A percentile compares a stretch with the other conserved stretches of the same genome.
Conservation (phyloP, 495 filamentous ascomycete genomes). For the Cercophora newfieldiana region DNA sequence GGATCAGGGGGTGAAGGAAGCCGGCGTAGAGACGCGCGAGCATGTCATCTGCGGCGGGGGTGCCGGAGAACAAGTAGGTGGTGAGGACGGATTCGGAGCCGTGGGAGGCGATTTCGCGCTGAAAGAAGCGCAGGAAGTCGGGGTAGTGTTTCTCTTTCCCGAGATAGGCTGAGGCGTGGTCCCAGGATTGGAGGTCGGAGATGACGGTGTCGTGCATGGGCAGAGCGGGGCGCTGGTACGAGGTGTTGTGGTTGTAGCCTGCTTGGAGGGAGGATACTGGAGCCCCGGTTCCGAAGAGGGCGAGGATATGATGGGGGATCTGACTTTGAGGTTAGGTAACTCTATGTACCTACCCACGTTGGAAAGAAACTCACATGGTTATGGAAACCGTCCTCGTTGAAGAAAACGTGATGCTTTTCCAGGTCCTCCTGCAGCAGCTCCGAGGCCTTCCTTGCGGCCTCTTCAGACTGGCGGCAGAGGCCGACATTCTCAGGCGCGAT, state of each 20-base stretch:
- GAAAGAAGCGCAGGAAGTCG: conserved; percentile 72
- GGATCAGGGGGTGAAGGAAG: conserved; percentile 79
- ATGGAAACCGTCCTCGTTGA: conserved; percentile 67
- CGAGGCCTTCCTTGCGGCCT: conserved; percentile 59
- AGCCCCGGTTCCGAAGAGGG: conserved; percentile 75
- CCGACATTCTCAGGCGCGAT: conserved; percentile 59
- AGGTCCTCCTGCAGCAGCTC: conserved; percentile 74
- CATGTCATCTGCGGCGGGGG: conserved; percentile 8
- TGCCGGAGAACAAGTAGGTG: conserved; percentile 67
- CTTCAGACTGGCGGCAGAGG: conserved; percentile 57
- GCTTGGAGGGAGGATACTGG: conserved; percentile 53
- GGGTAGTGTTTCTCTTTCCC: conserved; percentile 57
- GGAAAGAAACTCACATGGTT: conserved; percentile 47
- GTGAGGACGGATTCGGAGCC: conserved; percentile 60
- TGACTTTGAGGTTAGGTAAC: conserved; percentile 32
- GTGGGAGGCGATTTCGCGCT: conserved; percentile 63
- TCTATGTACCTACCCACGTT: too few relatives aligned
- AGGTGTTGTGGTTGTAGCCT: conserved; percentile 58
- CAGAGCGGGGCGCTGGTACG: conserved; percentile 58
- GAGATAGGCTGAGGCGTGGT: conserved; percentile 50
- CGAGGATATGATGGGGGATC: conserved; percentile 73
- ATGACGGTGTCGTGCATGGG: conserved; percentile 46
- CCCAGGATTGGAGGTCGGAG: conserved; percentile 55
- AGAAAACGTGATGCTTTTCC: conserved; percentile 75
- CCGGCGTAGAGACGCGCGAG: conserved; percentile 45